A percentile compares a stretch with the other conserved stretches of the same genome.
Conservation (phyloP, 495 filamentous ascomycete species). For the Podospora fimiseda region DNA sequence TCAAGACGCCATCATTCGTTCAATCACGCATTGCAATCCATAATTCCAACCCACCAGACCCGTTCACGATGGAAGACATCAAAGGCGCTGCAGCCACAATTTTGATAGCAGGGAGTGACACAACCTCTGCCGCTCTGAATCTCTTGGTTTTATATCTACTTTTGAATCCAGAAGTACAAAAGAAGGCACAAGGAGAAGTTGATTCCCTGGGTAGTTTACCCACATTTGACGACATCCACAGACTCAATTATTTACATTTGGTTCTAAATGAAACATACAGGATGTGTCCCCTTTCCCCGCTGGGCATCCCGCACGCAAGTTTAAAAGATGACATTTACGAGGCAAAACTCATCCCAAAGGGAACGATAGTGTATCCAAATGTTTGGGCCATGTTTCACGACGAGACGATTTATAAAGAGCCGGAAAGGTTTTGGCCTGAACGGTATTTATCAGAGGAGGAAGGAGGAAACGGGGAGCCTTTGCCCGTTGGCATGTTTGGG, state of each 20-base stretch:
- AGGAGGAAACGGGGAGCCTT: slow-evolving; percentile 44
- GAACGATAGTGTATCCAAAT: slow-evolving; percentile 42
- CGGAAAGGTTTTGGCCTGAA: slow-evolving; percentile 40
- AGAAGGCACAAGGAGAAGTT: slow-evolving; percentile 53
- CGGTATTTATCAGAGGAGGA: slow-evolving; percentile 36
- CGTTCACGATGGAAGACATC: slow-evolving; percentile 39
- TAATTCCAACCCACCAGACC: slow-evolving; percentile 23
- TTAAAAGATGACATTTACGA: slow-evolving; percentile 47
- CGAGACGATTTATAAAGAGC: slow-evolving; percentile 31
- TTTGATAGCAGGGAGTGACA: slow-evolving; percentile 46
- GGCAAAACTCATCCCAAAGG: slow-evolving; percentile 43
- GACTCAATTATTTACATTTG: slow-evolving; percentile 46
- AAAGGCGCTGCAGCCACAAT: slow-evolving; percentile 45
- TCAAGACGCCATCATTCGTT: slow-evolving; percentile 27
- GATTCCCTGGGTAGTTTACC: slow-evolving; percentile 47
- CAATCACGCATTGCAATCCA: slow-evolving; percentile 26
- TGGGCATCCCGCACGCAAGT: slow-evolving; percentile 54
- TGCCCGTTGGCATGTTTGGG: slow-evolving; percentile 47
- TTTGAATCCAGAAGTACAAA: slow-evolving; percentile 41
- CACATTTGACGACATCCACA: slow-evolving; percentile 42
- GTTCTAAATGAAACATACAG: slow-evolving; percentile 55
- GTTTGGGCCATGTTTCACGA: slow-evolving; percentile 43
- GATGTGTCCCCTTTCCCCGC: slow-evolving; percentile 55
- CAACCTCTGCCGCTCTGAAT: slow-evolving; percentile 37
- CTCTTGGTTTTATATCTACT: slow-evolving; percentile 38